Conservation (phyloP, 768 basidiomycete species). For the Lentinula aciculospora region DNA sequence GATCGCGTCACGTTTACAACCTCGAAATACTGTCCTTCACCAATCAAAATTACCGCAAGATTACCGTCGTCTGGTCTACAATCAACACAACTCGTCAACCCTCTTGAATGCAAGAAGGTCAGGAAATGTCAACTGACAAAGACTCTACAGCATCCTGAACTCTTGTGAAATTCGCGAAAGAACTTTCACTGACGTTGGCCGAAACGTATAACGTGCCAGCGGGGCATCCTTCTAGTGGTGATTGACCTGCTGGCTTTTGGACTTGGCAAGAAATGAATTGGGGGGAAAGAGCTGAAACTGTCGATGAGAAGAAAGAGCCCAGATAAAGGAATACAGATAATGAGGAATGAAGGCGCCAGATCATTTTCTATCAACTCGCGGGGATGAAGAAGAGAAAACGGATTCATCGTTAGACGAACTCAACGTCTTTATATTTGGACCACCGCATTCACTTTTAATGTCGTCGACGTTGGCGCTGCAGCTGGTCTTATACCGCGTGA, state of each 20-base stretch:
- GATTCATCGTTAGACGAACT: not conserved
- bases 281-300: slow-evolving; percentile 35
- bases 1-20: slow-evolving; percentile 49
- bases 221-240: slow-evolving; percentile 49
- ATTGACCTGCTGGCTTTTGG: slow-evolving; percentile 33
- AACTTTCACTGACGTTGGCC: slow-evolving; percentile 29
- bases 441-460: not conserved
- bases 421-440: not conserved
- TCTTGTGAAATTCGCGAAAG: slow-evolving; percentile 36
- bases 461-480: not conserved
- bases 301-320: not conserved
- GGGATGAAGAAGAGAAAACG: not conserved
- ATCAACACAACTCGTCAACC: not conserved
- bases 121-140: slow-evolving; percentile 34
- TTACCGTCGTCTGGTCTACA: slow-evolving; percentile 33
- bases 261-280: slow-evolving; percentile 44
- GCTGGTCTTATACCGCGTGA: not conserved
- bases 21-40: slow-evolving; percentile 54
- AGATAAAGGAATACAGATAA: not conserved
- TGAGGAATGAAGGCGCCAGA: not conserved
- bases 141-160: slow-evolving; percentile 54
- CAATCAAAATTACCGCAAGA: slow-evolving; percentile 46
- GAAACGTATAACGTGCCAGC: slow-evolving; percentile 58
- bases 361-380: not conserved
- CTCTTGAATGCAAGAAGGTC: not conserved